Base-by-base conservation (phyloP, 345 rosid genomes). In the Syzygium jambos region DNA sequence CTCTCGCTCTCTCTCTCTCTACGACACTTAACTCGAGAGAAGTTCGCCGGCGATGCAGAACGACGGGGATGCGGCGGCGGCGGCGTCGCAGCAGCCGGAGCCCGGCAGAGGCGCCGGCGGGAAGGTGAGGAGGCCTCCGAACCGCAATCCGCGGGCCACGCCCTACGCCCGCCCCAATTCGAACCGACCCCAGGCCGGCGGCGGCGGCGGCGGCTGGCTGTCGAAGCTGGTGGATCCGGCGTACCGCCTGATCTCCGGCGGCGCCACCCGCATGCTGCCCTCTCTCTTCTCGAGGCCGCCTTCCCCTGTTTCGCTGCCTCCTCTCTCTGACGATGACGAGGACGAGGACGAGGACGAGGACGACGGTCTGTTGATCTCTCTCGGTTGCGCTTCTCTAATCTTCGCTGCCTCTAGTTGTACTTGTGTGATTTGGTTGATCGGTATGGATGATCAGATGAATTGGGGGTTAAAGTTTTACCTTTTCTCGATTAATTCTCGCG, bases 151-250 rank as follows among this genome's bases (percentile, higher is more conserved):
- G 4, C 87, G 90, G 30, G 30, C 91, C 63, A 94, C 93, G n/a
- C 95, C 98, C 29, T 95, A 95, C 84, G 86, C 95, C 52, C 95
- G 97, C 19, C 95, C 95, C 14, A 93, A 88, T 51, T 93, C 90
- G 78, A 90, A 85, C 86, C 92, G 90, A 73, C 43, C 89, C 49
- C 92, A 89, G 86, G 80, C 65, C 91, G 91, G 93, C 38, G 93
- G 96, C 92, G 86, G 63, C 91, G 52, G 52, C 41, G 86, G 93
- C 85, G 92, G 94, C 15, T 94, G 98, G 95, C 90, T 96, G 85
- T 95, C 96, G 84, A 96, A 90, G 94, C 89, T 95, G 25, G 94
- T 97, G 85, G 93, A 96, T 89, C 99, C 99, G 52, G 99, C 98
- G 88, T 90, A 85, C 90, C 96, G 95, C 86, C 91, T 96, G 51